Evolutionary conservation across 2,329 filamentous ascomycete genomes (phyloP).

Genomic region (Xylaria sp.): DNA sequence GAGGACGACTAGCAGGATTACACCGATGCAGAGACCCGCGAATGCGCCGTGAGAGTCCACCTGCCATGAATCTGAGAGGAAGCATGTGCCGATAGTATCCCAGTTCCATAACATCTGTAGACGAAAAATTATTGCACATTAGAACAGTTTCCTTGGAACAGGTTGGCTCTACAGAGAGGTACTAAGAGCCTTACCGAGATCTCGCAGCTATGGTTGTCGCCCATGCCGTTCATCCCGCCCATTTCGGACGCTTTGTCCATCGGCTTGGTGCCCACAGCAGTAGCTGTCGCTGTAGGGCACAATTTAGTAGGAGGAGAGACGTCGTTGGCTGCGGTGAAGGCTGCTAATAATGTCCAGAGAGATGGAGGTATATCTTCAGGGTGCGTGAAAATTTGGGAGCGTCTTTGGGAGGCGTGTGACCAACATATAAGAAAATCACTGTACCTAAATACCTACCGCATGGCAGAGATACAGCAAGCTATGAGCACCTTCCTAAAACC

Average conservation of each 20-base stretch:
- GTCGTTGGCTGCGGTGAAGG: not conserved
- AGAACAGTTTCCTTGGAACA: not conserved
- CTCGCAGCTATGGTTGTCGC: constrained; percentile 34
- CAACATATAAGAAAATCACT: not conserved
- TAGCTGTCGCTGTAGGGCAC: constrained; percentile 17
- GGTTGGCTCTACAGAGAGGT: not conserved
- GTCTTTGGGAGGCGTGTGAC: not conserved
- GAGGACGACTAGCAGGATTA: constrained; percentile 76
- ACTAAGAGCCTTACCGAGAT: constrained; percentile 40
- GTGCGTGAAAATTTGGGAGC: not conserved
- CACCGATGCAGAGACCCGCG: constrained; percentile 81
- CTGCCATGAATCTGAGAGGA: constrained; percentile 78
- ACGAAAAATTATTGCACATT: not conserved
- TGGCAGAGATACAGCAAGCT: not conserved
- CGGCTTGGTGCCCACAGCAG: not conserved
- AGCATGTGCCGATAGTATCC: constrained; percentile 78
- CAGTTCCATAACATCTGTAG: constrained; percentile 83
- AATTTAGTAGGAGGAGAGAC: not conserved
- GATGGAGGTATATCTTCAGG: not conserved
- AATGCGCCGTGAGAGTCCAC: constrained; percentile 77
- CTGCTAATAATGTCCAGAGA: not conserved
- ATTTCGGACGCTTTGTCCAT: constrained; percentile 13
- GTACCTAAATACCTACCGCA: not conserved
- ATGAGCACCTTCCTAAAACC: not conserved
- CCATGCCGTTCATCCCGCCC: not conserved